phyloP scores from a whole-genome alignment of 2,329 filamentous ascomycete genomes.

The Rhynchosporium agropyri region DNA sequence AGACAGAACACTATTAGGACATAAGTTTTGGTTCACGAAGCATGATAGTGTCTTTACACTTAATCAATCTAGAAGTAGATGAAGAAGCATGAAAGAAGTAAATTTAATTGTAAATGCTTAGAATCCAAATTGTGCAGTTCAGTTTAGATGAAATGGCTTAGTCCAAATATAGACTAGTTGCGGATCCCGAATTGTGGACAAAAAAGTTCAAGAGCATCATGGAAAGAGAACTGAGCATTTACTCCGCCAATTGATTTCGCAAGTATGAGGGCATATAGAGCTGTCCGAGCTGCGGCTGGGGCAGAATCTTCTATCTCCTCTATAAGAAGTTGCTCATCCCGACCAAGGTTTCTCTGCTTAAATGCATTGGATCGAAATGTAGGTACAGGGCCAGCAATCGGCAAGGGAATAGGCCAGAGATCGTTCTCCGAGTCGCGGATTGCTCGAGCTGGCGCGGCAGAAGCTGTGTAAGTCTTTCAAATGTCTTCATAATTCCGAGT shows the following conservation, averaged over 20 bases:
- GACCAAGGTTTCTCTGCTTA: conserved; percentile 39
- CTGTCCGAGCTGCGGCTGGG: conserved; percentile 37
- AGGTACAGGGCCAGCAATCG: conserved; percentile 21
- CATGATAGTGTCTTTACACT: too few species aligned
- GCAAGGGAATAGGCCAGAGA: conserved; percentile 32
- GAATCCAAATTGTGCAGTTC: neutral
- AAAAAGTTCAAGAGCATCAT: conserved; percentile 15
- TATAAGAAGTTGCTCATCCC: conserved; percentile 31
- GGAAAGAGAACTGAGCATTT: conserved; percentile 20
- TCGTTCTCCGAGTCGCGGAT: conserved; percentile 38
- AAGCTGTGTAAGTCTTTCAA: conserved; percentile 37
- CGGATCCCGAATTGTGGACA: conserved; percentile 5
- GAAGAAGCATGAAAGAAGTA: too few species aligned
- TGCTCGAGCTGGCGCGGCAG: conserved; percentile 36
- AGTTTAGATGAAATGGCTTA: neutral
- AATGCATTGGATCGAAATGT: conserved; percentile 34
- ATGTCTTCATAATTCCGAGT: neutral
- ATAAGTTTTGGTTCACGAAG: too few species aligned
- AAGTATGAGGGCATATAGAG: conserved; percentile 40
- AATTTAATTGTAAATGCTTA: neutral
- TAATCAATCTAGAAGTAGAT: too few species aligned
- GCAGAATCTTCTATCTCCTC: conserved; percentile 34
- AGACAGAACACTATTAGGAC: too few species aligned
- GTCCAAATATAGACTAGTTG: conserved; percentile 5
- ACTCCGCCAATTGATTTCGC: conserved; percentile 27